Evolutionary conservation across 2,329 filamentous ascomycete genomes (phyloP), one percentile per base, ranked within the genome.

Genomic region (Teratosphaeria viscida): DNA sequence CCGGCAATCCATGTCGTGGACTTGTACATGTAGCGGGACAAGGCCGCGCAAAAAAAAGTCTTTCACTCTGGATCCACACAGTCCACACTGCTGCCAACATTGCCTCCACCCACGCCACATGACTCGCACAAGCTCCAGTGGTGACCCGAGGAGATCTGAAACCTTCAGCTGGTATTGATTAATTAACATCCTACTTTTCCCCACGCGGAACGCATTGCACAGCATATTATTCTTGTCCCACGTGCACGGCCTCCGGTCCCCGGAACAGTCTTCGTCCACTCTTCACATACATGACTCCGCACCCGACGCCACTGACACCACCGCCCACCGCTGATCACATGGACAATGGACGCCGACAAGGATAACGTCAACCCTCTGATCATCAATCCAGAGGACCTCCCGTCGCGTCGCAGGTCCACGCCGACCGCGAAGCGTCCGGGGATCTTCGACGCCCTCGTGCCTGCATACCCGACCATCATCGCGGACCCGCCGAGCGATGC

Each of bases 291-390:
- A 54, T 43, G 12, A 32, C 16, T 27, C 59, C n/a, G 32, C 43
- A 47, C 19, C 19, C 19, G 19, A 19, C 55, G 43, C 55, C 53
- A 56, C 55, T 43, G 19, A 55, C 39, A 53, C 29, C 56, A 53
- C 47, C n/a, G 32, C 26, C 29, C 27, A 52, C 16, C 19, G 19
- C 2, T 53, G 62, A 23, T 23, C 2, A 1, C 23, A 23, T 23
- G 23, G 23, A 63, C 34, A 59, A 73, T 73, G 67, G 70, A 79
- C 60, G 66, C 72, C 68, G 73, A 77, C 70, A 79, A 79, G 70
- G 76, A 80, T 69, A 96, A 96, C 75, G 90, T 89, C 64, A 97
- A 99, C 77, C 94, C 94, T 58, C 95, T 90, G 64, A 92, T 99
- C 71, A 79, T 97, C 69, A 95, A 87, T 75, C 83, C 85, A 57